Evolutionary conservation across 139 green algal species (phyloP), one percentile per base, ranked within the genome.

Genomic region (Trebouxia sp.): DNA sequence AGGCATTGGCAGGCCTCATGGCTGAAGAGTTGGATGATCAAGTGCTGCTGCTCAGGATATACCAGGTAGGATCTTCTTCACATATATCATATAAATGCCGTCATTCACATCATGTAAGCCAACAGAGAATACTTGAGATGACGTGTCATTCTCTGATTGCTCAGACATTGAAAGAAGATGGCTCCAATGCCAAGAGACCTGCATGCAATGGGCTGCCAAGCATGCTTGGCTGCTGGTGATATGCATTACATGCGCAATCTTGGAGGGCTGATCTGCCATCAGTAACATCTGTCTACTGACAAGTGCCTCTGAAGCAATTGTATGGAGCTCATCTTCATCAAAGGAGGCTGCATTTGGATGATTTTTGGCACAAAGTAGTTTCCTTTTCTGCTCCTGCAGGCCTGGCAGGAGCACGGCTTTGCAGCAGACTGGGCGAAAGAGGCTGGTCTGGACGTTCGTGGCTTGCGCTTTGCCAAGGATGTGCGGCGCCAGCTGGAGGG

Each of bases 401-500:
- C 74, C 1, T 97, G 94, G 94, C 65, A 89, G 78, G 50, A 55
- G 22, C 77, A 79, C 26, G 88, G 88, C 0, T 90, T 65, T n/a
- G 58, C 65, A 3, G 28, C 67, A 6, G 79, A 89, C 5, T 93
- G 88, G 87, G 87, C 67, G 42, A 43, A 78, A 30, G 80, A 86
- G 5, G 41, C 93, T 38, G 90, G 92, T 6, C 87, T 97, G 70
- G 89, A 96, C 77, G 77, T 88, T 41, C 86, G 95, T 15, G 91
- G 90, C 32, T 92, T 98, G 87, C 89, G 89, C 35, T 97, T 96
- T 81, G 95, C 94, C 6, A 78, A 88, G 7, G 93, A 98, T 62
- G 90, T 99, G 50, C 80, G 90, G 5, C 81, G 85, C 28, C 96
- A 99, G 90, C 91, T 99, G 82, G 84, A 91, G 67, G 53, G 56